Conservation (phyloP, 768 basidiomycete genomes). For the Tricholoma sp. region DNA sequence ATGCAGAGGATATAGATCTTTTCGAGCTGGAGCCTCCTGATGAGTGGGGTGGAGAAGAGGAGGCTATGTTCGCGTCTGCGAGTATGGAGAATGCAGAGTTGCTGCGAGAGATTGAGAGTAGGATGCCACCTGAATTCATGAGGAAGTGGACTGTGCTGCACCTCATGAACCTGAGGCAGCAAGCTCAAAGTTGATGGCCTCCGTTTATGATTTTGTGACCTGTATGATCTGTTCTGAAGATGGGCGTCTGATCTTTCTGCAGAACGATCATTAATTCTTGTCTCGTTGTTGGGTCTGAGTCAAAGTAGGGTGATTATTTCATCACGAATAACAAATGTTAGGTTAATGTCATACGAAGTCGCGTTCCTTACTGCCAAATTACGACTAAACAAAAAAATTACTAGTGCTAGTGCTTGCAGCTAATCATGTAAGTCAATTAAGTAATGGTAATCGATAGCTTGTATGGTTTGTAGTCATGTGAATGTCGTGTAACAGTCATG, state of each 20-base stretch:
- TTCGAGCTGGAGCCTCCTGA: not conserved
- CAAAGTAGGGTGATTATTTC: no score
- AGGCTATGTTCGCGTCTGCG: slow-evolving; percentile 15
- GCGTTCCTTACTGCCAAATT: no score
- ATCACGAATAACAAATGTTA: no score
- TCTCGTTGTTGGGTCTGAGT: not conserved
- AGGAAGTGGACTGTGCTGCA: slow-evolving; percentile 17
- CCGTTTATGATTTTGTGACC: no score
- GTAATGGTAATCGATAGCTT: no score
- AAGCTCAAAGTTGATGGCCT: not conserved
- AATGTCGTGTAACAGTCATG: no score
- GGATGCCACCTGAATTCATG: slow-evolving; percentile 19
- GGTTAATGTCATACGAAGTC: no score
- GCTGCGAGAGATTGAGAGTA: slow-evolving; percentile 24
- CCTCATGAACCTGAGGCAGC: slow-evolving; percentile 3
- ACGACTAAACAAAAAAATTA: no score
- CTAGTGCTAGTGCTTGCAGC: no score
- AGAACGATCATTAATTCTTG: not conserved
- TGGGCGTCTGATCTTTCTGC: not conserved
- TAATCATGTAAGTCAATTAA: no score
- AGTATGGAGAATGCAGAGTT: slow-evolving; percentile 15
- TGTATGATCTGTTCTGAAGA: not conserved
- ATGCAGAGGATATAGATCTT: not conserved
- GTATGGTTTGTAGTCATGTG: no score
- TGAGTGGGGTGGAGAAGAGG: slow-evolving; percentile 9